Conservation (phyloP, 2,329 filamentous ascomycete species). For the Calonectria hongkongensis region DNA sequence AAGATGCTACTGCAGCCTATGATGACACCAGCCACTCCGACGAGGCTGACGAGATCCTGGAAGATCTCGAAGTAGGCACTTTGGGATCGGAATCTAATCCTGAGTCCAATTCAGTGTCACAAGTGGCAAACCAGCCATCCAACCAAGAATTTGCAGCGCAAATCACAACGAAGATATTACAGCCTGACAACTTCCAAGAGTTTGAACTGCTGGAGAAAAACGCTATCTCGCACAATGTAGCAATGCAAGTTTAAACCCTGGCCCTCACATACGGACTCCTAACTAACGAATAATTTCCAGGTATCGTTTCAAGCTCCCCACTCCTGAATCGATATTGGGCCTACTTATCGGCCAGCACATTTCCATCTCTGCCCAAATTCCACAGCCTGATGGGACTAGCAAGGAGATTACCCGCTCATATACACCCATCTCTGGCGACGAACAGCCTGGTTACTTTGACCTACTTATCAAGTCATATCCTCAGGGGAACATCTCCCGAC, state of each 20-base stretch:
- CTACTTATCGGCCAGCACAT: slow-evolving; percentile 98
- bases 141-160: background rate
- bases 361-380: slow-evolving; percentile 87
- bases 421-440: slow-evolving; percentile 91
- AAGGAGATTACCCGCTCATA: slow-evolving; percentile 93
- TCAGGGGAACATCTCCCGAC: slow-evolving; percentile 94
- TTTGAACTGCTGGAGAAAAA: slow-evolving; percentile 95
- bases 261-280: background rate
- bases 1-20: slow-evolving; percentile 39
- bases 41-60: slow-evolving; percentile 37
- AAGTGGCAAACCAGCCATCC: background rate
- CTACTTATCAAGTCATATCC: slow-evolving; percentile 98
- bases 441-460: slow-evolving; percentile 92
- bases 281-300: slow-evolving; percentile 61
- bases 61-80: slow-evolving; percentile 28
- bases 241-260: slow-evolving; percentile 73
- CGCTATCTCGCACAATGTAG: slow-evolving; percentile 95
- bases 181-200: slow-evolving; percentile 89
- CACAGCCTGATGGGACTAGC: slow-evolving; percentile 78
- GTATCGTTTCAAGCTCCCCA: slow-evolving; percentile 92
- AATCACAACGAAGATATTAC: slow-evolving; percentile 56
- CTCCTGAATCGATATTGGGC: slow-evolving; percentile 85
- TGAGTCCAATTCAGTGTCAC: slow-evolving; percentile 60
- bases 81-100: slow-evolving; percentile 50
- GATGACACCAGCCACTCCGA: slow-evolving; percentile 37